Evolutionary conservation across 1,284 basidiomycete species (phyloP).

Genomic region (Tetrapyrgos nigripes): DNA sequence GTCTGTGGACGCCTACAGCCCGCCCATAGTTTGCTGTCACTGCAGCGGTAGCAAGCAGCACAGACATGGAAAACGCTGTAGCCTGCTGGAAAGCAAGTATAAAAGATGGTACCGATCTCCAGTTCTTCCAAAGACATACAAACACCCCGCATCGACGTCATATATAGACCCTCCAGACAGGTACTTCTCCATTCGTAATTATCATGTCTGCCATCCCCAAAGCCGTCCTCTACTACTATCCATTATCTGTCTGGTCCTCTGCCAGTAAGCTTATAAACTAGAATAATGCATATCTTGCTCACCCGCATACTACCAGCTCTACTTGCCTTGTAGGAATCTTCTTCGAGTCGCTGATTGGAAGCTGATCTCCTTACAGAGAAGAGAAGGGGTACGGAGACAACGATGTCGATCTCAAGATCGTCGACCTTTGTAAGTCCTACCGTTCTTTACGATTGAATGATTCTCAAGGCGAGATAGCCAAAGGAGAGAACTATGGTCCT

Average conservation of each 20-base stretch:
- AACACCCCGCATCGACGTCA: constrained; percentile 5
- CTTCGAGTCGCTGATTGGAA: constrained; percentile 5
- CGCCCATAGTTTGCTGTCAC: no score
- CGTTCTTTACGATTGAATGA: not conserved
- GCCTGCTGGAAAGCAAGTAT: not conserved
- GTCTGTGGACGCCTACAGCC: no score
- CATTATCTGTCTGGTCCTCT: constrained; percentile 64
- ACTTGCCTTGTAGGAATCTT: constrained; percentile 51
- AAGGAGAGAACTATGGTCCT: constrained; percentile 71
- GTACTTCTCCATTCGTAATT: not conserved
- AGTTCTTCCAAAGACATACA: not conserved
- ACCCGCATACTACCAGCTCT: constrained; percentile 39
- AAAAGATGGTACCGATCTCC: not conserved
- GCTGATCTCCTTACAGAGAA: constrained; percentile 45
- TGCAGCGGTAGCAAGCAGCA: no score
- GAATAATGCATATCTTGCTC: not conserved
- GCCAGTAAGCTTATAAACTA: constrained; percentile 51
- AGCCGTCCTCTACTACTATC: constrained; percentile 64
- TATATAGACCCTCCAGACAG: not conserved
- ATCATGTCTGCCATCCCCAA: constrained; percentile 49
- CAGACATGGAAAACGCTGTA: no score
- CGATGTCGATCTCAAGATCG: constrained; percentile 67
- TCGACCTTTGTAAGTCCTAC: constrained; percentile 60
- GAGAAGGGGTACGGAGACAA: constrained; percentile 79
- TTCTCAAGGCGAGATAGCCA: constrained; percentile 45